A percentile compares a stretch with the other conserved stretches of the same genome.
Evolutionary conservation across 441 rosid species (phyloP).

Genomic region (Gossypium davidsonii): DNA sequence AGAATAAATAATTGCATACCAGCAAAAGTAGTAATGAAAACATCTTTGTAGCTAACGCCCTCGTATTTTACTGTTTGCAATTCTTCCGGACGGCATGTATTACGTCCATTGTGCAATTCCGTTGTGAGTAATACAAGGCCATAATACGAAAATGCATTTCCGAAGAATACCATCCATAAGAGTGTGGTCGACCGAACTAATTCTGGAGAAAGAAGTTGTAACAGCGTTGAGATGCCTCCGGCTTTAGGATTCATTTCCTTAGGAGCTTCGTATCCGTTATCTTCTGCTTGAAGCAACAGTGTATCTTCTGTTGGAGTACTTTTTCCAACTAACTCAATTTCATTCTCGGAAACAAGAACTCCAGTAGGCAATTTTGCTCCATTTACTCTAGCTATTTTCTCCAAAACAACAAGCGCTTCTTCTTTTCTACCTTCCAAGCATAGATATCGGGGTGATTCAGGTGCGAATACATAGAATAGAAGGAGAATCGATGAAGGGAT

Average conservation of each 20-base stretch:
- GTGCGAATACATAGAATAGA: constrained; percentile 45
- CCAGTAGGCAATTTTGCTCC: constrained; percentile 48
- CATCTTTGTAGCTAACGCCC: constrained; percentile 55
- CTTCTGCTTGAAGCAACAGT: constrained; percentile 31
- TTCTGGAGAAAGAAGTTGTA: constrained; percentile 61
- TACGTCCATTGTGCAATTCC: constrained; percentile 56
- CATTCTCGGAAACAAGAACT: constrained; percentile 50
- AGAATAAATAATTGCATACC: constrained; percentile 39
- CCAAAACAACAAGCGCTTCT: constrained; percentile 53
- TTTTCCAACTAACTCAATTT: constrained; percentile 38
- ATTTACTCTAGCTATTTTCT: constrained; percentile 50
- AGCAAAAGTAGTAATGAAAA: constrained; percentile 77
- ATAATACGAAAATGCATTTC: constrained; percentile 83
- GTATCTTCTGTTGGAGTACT: constrained; percentile 32
- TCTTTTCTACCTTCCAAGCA: constrained; percentile 47
- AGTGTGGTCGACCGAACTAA: constrained; percentile 61
- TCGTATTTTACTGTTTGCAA: constrained; percentile 28
- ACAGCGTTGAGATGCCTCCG: constrained; percentile 36
- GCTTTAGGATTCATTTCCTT: constrained; percentile 30
- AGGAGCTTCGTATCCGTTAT: constrained; percentile 14
- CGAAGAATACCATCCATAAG: constrained; percentile 76
- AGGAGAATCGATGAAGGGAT: constrained; percentile 58
- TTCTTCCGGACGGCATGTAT: constrained; percentile 32
- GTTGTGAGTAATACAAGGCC: constrained; percentile 89
- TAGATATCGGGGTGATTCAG: constrained; percentile 74